These are phyloP conservation scores for Rosa chinensis DNA, from an alignment of 306 rosid species.

Conservation along the genomic window DNA sequence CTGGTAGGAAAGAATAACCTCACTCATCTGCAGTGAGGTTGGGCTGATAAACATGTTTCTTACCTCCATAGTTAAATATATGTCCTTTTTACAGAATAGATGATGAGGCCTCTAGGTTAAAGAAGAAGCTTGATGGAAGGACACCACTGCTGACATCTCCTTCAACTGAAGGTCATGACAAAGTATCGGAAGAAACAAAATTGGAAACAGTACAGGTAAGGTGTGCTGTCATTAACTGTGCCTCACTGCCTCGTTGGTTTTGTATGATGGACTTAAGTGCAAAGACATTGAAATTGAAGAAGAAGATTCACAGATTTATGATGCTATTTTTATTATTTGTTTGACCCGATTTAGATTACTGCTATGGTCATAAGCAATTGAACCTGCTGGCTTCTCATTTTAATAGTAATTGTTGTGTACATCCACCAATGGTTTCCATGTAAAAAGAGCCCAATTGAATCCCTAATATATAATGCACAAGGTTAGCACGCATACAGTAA, in stretches of 20 bases:
- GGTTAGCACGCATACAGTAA: no score
- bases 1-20: neutral
- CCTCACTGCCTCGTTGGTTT: neutral
- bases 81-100: constrained; percentile 71
- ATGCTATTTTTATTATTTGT: constrained; percentile 1
- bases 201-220: constrained; percentile 72
- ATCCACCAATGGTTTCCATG: neutral
- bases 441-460: neutral
- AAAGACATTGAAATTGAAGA: neutral
- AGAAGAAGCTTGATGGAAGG: constrained; percentile 64
- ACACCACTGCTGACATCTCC: constrained; percentile 47
- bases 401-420: neutral
- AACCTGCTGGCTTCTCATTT: neutral
- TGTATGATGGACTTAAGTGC: neutral
- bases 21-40: neutral
- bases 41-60: neutral
- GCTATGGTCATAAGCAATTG: neutral
- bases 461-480: neutral
- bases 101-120: constrained; percentile 63
- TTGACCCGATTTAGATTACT: neutral
- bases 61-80: constrained; percentile 18
- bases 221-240: constrained; percentile 1
- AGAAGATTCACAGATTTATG: neutral
- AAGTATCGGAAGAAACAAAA: constrained; percentile 54
- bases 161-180: constrained; percentile 45